These are phyloP conservation scores for Aspergillaceae sp. DNA, from an alignment of 2,329 filamentous ascomycete species.

Conservation along the genomic window DNA sequence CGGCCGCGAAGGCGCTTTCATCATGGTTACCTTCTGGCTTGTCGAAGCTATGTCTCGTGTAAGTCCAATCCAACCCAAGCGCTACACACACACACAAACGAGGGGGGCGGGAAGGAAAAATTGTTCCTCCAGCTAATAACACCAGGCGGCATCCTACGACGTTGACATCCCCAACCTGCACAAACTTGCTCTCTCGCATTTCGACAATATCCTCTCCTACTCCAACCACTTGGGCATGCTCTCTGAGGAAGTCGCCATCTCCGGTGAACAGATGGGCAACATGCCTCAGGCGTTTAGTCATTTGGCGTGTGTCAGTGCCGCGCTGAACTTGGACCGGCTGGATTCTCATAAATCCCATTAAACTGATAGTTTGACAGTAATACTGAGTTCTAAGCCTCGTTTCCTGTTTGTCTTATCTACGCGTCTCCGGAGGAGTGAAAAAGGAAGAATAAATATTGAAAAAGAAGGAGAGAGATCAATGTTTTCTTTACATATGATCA, in stretches of 20 bases:
- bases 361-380: background rate
- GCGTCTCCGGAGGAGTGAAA: too few relatives aligned
- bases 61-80: conserved; percentile 27
- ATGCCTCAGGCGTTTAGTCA: conserved; percentile 74
- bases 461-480: too few relatives aligned
- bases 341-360: background rate
- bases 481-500: too few relatives aligned
- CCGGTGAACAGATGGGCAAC: conserved; percentile 69
- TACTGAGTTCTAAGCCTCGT: too few relatives aligned
- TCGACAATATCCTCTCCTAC: conserved; percentile 70
- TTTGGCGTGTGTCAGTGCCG: conserved; percentile 64
- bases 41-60: conserved; percentile 69
- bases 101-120: too few relatives aligned
- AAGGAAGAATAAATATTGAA: too few relatives aligned
- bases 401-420: too few relatives aligned
- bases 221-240: conserved; percentile 72
- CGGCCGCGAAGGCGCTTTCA: conserved; percentile 66
- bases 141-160: conserved; percentile 22
- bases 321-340: conserved; percentile 60
- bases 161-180: conserved; percentile 26
- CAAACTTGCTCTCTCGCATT: conserved; percentile 53
- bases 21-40: conserved; percentile 77
- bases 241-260: conserved; percentile 66
- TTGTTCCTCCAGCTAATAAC: background rate
- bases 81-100: background rate